Percentiles rank a stretch among this genome's conserved stretches.
Conservation (phyloP, 1,284 basidiomycete species). For the Crepidotus sp. region DNA sequence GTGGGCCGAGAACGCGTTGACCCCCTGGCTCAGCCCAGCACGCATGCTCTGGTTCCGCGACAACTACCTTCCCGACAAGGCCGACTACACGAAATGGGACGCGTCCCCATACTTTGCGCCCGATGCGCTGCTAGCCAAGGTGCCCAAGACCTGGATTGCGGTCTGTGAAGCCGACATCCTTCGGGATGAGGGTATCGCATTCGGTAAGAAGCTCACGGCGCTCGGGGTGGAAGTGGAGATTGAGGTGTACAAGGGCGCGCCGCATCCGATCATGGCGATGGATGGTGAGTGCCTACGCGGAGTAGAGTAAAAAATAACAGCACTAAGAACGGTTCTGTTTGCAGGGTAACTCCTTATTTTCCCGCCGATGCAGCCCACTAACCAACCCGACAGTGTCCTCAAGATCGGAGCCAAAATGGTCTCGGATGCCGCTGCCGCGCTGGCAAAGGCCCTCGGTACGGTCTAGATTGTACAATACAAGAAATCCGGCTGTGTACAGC, state of each 20-base stretch:
- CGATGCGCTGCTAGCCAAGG: slow-evolving; percentile 38
- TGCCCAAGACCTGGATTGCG: slow-evolving; percentile 53
- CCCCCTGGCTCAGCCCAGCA: slow-evolving; percentile 49
- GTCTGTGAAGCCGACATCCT: slow-evolving; percentile 63
- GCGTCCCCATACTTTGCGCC: slow-evolving; percentile 64
- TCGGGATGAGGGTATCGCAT: slow-evolving; percentile 56
- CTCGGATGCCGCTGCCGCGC: slow-evolving; percentile 42
- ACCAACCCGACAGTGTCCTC: slow-evolving; percentile 32
- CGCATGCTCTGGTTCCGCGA: slow-evolving; percentile 68
- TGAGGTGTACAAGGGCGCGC: slow-evolving; percentile 49
- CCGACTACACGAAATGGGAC: slow-evolving; percentile 56
- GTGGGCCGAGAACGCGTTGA: slow-evolving; percentile 52
- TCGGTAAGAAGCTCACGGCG: slow-evolving; percentile 49
- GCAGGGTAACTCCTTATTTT: slow-evolving; percentile 14
- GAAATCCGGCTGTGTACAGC: no score
- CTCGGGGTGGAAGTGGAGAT: slow-evolving; percentile 48
- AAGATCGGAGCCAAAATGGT: slow-evolving; percentile 44
- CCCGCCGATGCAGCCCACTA: slow-evolving; percentile 4
- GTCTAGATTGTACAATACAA: neutral
- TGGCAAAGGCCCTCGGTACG: slow-evolving; percentile 35
- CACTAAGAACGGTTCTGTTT: neutral
- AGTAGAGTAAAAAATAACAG: neutral
- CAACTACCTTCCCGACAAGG: slow-evolving; percentile 56
- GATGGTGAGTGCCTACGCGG: slow-evolving; percentile 36
- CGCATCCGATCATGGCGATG: slow-evolving; percentile 65